Base-by-base conservation (phyloP, 2,329 filamentous ascomycete species). In the Aspergillus transmontanensis region DNA sequence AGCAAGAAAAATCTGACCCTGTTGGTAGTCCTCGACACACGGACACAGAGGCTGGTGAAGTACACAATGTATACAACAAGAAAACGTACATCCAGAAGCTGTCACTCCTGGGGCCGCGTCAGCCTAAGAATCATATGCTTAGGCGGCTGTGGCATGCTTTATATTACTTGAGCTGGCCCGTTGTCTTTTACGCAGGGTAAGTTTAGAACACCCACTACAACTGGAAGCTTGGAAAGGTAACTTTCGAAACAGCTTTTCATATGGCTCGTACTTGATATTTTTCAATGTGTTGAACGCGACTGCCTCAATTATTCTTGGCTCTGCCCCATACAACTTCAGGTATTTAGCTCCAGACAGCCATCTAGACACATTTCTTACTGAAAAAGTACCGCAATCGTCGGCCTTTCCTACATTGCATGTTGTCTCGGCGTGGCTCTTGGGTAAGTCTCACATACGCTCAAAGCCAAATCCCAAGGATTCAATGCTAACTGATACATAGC, bases 281-380 rank as follows among this genome's bases (percentile, higher is more conserved):
- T 80, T 79, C 67, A 80, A 79, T 60, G 76, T 80, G 32, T 59
- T 80, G 23, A 80, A 80, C 36, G 78, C 69, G 16, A 80, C 78
- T 0, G 68, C 77, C 1, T 78, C 77, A 0, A 71, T 79, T 6
- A 75, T 80, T 57, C 66, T 80, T 3, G 70, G 75, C 7, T 69
- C 66, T 7, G 60, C 69, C 7, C 78, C 78, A 0, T 80, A 80
- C 56, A 75, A 77, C 58, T 80, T 80, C 50, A 66, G 73, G 75
- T 77, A 64, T 3, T 12, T 7, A 30, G 4, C 7, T 5, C 6
- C 11, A 9, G 14, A 5, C n/a, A n/a, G 14, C 12, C 30, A 19
- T 21, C 16, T 30, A 3, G 41, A 2, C 19, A 46, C 4, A 3
- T 10, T 21, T 11, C 69, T 76, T 62, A 76, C 30, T 7, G n/a